Base-by-base conservation (phyloP, 1,139 yeast genomes). In the Lodderomyces theae region DNA sequence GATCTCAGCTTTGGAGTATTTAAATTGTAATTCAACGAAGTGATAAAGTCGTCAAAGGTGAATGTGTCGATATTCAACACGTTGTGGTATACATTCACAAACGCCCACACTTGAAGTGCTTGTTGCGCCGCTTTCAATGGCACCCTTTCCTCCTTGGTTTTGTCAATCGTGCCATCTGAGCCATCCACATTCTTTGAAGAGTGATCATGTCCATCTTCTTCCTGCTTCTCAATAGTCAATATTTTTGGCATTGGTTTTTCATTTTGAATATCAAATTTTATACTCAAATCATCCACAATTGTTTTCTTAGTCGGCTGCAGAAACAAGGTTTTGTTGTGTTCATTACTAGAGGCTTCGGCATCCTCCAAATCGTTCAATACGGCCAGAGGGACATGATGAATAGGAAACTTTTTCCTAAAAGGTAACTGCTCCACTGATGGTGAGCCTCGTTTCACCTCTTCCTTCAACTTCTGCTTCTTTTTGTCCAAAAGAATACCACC, bases 11-110 rank as follows among this genome's bases (percentile, higher is more conserved):
- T 72, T 35, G 72, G 70, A 3, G 31, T 28, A n/a, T 28, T 13
- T 31, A 61, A 54, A 40, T 62, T 63, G 85, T 85, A 78, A 10
- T 72, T 72, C 64, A 87, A 66, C 2, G 85, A 81, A 44, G 78
- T 79, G 4, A 84, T 57, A 53, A 80, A 85, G 54, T 86, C 94
- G 60, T 87, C 95, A 64, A 84, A 85, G 0, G 94, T 82, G 50
- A 86, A 83, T 0, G 86, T 77, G 54, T 84, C 90, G 16, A 87
- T 65, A 12, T 74, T 60, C 38, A 86, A 64, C 1, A 86, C 80
- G 24, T 73, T 73, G 50, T 80, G 80, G 55, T 82, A 87, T 40
- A 86, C 76, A 54, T 86, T 86, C 36, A 86, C 61, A 51, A 87
- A 87, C 5, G 79, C 67, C 95, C 95, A 87, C 4, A 76, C 62